phyloP scores from a whole-genome alignment of 345 rosid genomes.

The Anacardium occidentale region DNA sequence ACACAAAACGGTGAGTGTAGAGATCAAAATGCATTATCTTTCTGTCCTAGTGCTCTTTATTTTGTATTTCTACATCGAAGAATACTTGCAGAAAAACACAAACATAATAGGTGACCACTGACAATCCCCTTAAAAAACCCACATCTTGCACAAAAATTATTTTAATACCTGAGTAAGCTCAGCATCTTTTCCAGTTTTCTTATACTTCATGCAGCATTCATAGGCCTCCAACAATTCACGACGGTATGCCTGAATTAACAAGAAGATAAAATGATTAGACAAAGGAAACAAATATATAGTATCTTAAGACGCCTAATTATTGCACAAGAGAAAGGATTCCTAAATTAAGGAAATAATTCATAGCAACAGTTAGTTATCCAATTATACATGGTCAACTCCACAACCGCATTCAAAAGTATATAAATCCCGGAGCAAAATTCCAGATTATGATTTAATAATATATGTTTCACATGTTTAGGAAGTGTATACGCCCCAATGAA shows the following conservation, averaged over 20 bases:
- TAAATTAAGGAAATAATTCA: slow-evolving; percentile 3
- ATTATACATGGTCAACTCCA: too few species aligned
- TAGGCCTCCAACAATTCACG: slow-evolving; percentile 84
- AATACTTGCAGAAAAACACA: background rate
- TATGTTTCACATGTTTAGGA: background rate
- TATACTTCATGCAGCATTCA: slow-evolving; percentile 90
- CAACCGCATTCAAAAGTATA: background rate
- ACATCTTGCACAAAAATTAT: background rate
- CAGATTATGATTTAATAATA: background rate
- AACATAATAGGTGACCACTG: too few species aligned
- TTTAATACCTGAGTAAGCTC: slow-evolving; percentile 86
- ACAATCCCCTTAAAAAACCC: background rate
- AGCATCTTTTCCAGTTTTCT: slow-evolving; percentile 86
- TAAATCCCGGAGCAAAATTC: background rate
- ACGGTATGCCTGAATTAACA: slow-evolving; percentile 71
- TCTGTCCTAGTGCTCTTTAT: background rate
- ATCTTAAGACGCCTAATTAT: background rate
- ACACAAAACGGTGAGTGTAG: background rate
- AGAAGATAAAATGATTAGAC: background rate
- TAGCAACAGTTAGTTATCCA: background rate
- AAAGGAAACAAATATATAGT: background rate
- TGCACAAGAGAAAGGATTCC: background rate
- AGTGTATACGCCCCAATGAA: background rate
- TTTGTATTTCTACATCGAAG: background rate
- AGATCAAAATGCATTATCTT: background rate